Base-by-base conservation (phyloP, 805 yeast species). In the Lachancea lanzarotensis region DNA sequence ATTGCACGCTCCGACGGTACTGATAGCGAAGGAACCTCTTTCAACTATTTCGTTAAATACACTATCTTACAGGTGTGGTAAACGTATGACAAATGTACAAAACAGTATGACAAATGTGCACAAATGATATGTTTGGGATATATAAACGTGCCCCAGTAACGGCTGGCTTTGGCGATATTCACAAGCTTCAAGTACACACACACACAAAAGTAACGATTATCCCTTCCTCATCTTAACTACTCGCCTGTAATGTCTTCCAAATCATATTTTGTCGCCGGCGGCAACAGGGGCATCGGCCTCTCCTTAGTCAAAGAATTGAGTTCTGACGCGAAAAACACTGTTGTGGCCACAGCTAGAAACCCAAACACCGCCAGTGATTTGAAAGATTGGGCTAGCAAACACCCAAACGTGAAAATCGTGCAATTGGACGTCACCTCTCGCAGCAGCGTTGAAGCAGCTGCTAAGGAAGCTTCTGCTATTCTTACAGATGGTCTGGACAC, bases 201-300 rank as follows among this genome's bases (percentile, higher is more conserved):
- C n/a, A n/a, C n/a, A n/a, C n/a, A n/a, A n/a, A n/a, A n/a, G n/a
- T n/a, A n/a, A n/a, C n/a, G n/a, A n/a, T n/a, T n/a, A 26, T 7
- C 7, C 29, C 7, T 8, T 26, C 29, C 11, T 26, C 7, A 26
- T 26, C 11, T 29, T 29, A 11, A 29, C 31, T 13, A 5, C 13
- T 11, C 31, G 15, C 31, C 13, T 29, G 5, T 4, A 12, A 29
- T 29, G 31, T 29, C 31, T 29, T 22, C 40, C 32, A 48, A 25
- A 38, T 50, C 51, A 18, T 67, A 67, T 51, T 56, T 65, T 15
- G 46, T 67, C 38, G 53, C 67, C 13, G 72, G 73, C 18, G 65
- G 66, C 26, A 60, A 60, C 45, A 54, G 67, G 39, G 72, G 72
- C 3, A 64, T 69, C 43, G 72, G 72, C 2, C 56, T 58, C 18